A percentile compares a stretch with the other conserved stretches of the same genome.
phyloP scores from a whole-genome alignment of 768 basidiomycete genomes.

The Harrya chromipes region DNA sequence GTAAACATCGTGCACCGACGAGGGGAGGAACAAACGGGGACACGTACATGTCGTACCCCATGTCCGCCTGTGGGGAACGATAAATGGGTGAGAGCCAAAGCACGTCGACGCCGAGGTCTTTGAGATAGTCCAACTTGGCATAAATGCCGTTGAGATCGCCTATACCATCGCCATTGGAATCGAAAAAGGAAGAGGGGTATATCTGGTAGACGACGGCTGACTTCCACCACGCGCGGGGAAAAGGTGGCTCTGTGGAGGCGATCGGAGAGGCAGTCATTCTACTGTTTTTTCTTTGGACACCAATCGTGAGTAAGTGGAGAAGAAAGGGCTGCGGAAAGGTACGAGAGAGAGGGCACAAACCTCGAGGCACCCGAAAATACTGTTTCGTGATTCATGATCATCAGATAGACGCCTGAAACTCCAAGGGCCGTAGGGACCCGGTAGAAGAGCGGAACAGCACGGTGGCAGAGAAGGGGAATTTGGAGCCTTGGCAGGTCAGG shows the following conservation, averaged over 20 bases:
- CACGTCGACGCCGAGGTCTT: conserved; percentile 62
- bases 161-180: conserved; percentile 67
- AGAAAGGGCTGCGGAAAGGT: conserved; percentile 13
- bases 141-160: conserved; percentile 69
- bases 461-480: background rate
- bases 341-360: conserved; percentile 6
- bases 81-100: conserved; percentile 67
- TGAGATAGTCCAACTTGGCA: conserved; percentile 64
- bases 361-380: conserved; percentile 20
- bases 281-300: background rate
- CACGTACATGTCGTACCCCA: conserved; percentile 69
- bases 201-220: conserved; percentile 61
- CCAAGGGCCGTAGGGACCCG: background rate
- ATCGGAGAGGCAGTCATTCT: conserved; percentile 3
- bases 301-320: conserved; percentile 3
- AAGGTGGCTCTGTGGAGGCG: conserved; percentile 14
- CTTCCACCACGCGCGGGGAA: conserved; percentile 52
- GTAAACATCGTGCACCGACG: no score
- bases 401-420: conserved; percentile 10
- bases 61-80: conserved; percentile 62
- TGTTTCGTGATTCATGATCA: conserved; percentile 7
- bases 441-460: no score
- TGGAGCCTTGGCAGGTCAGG: background rate
- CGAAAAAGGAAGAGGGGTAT: conserved; percentile 67
- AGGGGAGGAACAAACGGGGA: background rate